Conservation (phyloP, 1,139 yeast genomes). For the Pichia sp. region DNA sequence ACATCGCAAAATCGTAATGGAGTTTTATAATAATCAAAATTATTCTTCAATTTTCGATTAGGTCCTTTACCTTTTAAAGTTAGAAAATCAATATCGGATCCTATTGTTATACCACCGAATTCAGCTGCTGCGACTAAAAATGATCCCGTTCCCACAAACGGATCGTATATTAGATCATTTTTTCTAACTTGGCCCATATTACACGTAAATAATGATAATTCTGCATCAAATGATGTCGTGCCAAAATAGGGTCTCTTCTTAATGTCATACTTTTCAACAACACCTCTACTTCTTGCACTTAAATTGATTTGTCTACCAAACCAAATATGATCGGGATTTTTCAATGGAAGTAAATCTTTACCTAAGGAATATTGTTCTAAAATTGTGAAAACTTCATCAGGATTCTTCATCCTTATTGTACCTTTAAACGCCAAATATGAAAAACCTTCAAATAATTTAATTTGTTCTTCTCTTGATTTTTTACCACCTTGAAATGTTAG, state of each 20-base stretch:
- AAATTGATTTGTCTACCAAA: slow-evolving; percentile 70
- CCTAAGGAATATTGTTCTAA: slow-evolving; percentile 59
- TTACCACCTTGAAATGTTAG: slow-evolving; percentile 61
- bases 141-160: slow-evolving; percentile 96
- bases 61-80: slow-evolving; percentile 69
- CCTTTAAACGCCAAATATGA: slow-evolving; percentile 69
- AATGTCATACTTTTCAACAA: slow-evolving; percentile 73
- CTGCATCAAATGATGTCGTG: slow-evolving; percentile 95
- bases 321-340: slow-evolving; percentile 49
- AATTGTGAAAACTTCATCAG: slow-evolving; percentile 66
- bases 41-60: slow-evolving; percentile 22
- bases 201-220: slow-evolving; percentile 73
- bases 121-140: slow-evolving; percentile 85
- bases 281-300: slow-evolving; percentile 54
- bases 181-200: slow-evolving; percentile 72
- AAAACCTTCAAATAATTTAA: slow-evolving; percentile 66
- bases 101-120: slow-evolving; percentile 75
- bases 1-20: slow-evolving; percentile 60
- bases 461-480: slow-evolving; percentile 47
- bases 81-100: slow-evolving; percentile 89
- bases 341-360: slow-evolving; percentile 41
- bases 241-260: slow-evolving; percentile 85
- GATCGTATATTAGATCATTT: slow-evolving; percentile 77
- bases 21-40: slow-evolving; percentile 72
- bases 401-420: slow-evolving; percentile 67